Evolutionary conservation across 805 yeast species (phyloP), one percentile per base, ranked within the genome.

Genomic region (Yarrowia keelungensis): DNA sequence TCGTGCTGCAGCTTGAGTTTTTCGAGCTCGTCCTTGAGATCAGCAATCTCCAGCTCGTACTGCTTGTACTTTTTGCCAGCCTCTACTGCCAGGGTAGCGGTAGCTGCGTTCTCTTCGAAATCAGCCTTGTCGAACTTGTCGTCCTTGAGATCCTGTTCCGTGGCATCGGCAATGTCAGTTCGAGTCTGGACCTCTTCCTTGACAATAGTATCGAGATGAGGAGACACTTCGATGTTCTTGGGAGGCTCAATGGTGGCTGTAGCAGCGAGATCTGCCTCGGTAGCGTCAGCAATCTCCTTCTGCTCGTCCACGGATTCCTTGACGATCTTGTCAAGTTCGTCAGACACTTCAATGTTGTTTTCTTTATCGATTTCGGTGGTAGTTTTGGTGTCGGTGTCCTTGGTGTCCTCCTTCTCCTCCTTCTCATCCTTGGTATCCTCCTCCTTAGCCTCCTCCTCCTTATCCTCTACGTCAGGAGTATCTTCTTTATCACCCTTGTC

Each of bases 1-100:
- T 43, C 59, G 32, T 61, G 70, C 51, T 49, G 69, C 36, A 62
- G 39, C 56, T 62, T 62, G 38, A 62, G 72, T 38, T 73, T 74
- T 41, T 76, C 78, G 41, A 79, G 71, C 58, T 62, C 67, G 2
- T 62, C 47, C 15, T 62, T 47, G 38, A 62, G 56, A 5, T 47
- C 67, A 8, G 51, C 19, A 38, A 59, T 59, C 32, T 59, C 43
- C 1, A 3, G 22, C 45, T 59, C 51, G 19, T 43, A 59, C 35
- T 43, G 32, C 51, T 59, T 59, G 51, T 43, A 59, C 51, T 59
- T 59, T 51, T 45, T n/a, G 15, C 51, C 50, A 5, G 65, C 65
- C 65, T 59, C 65, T 5, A 59, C 65, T 12, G 65, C 65, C 2
- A 59, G 51, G 8, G 65, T 45, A 10, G 65, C 65, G 7, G 65